Conservation (phyloP, 352 stramenopile genomes). For the Blastocystis sp. region DNA sequence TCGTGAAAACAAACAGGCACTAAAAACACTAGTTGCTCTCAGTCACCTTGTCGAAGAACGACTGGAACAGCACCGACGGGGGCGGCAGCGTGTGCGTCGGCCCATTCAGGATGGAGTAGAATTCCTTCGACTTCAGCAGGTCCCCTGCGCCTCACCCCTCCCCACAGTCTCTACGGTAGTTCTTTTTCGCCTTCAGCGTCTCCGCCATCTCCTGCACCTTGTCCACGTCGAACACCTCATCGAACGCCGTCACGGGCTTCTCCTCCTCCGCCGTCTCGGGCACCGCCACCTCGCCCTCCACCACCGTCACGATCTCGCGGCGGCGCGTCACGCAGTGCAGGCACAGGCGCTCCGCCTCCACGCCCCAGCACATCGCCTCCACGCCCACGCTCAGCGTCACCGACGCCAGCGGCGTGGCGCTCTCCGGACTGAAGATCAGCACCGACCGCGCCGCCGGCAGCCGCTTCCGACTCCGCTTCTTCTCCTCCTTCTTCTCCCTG, state of each 20-base stretch:
- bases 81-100: slow-evolving; percentile 32
- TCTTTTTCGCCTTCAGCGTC: neutral
- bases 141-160: slow-evolving; percentile 24
- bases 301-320: slow-evolving; percentile 10
- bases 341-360: neutral
- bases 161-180: slow-evolving; percentile 25
- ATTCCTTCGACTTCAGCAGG: slow-evolving; percentile 51
- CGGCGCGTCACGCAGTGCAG: neutral
- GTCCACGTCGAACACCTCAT: slow-evolving; percentile 61
- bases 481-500: neutral
- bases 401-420: neutral
- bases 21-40: slow-evolving; percentile 27
- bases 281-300: slow-evolving; percentile 9
- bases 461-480: neutral
- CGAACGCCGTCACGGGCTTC: neutral
- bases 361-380: neutral
- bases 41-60: slow-evolving; percentile 50
- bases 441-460: neutral
- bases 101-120: slow-evolving; percentile 42
- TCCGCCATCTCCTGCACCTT: slow-evolving; percentile 11
- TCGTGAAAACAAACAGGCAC: slow-evolving; percentile 9
- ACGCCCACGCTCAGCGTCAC: slow-evolving; percentile 3
- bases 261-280: neutral
- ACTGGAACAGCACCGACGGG: slow-evolving; percentile 5
- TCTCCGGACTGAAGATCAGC: slow-evolving; percentile 32